A percentile compares a stretch with the other conserved stretches of the same genome.
phyloP scores from a whole-genome alignment of 768 basidiomycete species.

The Boletus subcaerulescens region DNA sequence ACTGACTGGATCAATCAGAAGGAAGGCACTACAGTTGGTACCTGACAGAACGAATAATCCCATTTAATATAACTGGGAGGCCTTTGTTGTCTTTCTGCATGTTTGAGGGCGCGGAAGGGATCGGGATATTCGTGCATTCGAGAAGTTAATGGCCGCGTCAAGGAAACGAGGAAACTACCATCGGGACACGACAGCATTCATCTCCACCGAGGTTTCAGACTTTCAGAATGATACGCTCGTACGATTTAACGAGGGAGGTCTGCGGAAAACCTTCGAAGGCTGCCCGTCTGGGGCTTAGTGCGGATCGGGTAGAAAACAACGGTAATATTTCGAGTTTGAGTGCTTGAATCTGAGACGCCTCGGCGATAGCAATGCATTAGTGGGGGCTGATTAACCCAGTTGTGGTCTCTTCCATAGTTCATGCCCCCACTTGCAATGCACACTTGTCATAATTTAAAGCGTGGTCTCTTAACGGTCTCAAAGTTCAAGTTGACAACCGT shows the following conservation, averaged over 20 bases:
- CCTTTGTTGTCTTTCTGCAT: background rate
- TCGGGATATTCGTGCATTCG: conserved; percentile 7
- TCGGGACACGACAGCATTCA: background rate
- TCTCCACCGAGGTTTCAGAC: conserved; percentile 5
- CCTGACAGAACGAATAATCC: background rate
- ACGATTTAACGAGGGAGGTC: conserved; percentile 1
- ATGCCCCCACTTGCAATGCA: too few species aligned
- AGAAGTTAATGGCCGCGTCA: background rate
- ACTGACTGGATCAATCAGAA: background rate
- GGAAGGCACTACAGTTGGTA: background rate
- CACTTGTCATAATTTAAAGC: too few species aligned
- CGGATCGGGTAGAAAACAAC: background rate
- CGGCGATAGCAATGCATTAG: too few species aligned
- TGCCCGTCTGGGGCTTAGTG: background rate
- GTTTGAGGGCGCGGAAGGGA: conserved; percentile 3
- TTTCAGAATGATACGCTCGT: background rate
- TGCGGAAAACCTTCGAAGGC: background rate
- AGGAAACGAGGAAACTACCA: background rate
- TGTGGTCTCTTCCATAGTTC: too few species aligned
- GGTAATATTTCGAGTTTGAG: background rate
- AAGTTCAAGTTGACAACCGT: background rate
- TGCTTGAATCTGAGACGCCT: background rate
- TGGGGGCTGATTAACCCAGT: too few species aligned
- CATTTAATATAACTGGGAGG: conserved; percentile 1
- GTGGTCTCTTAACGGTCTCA: too few species aligned